phyloP scores from a whole-genome alignment of 331 rosid genomes.

The Quercus phellos region DNA sequence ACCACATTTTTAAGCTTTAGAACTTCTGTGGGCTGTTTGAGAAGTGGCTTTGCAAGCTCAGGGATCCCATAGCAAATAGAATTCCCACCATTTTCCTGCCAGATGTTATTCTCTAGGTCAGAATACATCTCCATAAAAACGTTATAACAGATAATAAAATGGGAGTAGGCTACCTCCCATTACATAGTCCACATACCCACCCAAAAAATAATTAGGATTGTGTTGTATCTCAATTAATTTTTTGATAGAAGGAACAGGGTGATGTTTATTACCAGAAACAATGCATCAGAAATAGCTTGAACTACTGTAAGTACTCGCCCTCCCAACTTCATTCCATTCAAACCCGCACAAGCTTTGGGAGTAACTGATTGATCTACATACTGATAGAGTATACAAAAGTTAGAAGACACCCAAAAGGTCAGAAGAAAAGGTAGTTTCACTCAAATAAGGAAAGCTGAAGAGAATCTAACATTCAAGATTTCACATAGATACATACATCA shows the following conservation, averaged over 20 bases:
- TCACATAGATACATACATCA: not conserved
- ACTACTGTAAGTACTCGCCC: constrained; percentile 74
- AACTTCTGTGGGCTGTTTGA: constrained; percentile 63
- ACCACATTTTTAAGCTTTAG: constrained; percentile 84
- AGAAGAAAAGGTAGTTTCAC: not conserved
- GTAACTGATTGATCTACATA: constrained; percentile 73
- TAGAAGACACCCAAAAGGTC: constrained; percentile 4
- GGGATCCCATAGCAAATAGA: constrained; percentile 62
- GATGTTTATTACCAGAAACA: constrained; percentile 41
- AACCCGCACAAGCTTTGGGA: constrained; percentile 81
- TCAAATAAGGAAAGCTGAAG: not conserved
- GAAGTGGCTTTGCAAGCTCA: constrained; percentile 78
- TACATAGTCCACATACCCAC: not conserved
- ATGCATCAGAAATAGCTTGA: constrained; percentile 50
- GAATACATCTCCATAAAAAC: constrained; percentile 17
- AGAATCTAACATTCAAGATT: not conserved
- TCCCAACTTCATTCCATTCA: constrained; percentile 84
- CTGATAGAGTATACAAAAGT: constrained; percentile 41
- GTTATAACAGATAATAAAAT: not conserved
- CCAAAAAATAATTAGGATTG: not conserved
- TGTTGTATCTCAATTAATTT: not conserved
- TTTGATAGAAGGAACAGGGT: not conserved
- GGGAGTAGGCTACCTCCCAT: not conserved
- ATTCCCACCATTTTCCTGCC: constrained; percentile 50
- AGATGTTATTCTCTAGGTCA: constrained; percentile 13